Evolutionary conservation across 805 yeast species (phyloP), one percentile per base, ranked within the genome.

Genomic region (Soucietia sequanensis): DNA sequence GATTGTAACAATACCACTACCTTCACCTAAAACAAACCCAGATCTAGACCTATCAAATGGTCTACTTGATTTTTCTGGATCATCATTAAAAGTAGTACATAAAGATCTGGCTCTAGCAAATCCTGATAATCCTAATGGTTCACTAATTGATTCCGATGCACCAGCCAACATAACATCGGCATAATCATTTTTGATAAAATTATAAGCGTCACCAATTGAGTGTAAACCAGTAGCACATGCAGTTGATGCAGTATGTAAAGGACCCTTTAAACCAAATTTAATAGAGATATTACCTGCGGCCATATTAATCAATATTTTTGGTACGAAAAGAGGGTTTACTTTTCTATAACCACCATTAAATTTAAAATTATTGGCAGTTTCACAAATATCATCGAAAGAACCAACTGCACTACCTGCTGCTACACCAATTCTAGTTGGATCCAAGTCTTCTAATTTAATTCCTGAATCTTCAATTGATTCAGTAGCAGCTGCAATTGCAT

Each of bases 141-240:
- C 95, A 6, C 89, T 67, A 9, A 88, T 75, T 3, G 91, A 80
- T 50, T 93, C 99, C 3, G 95, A 68, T 1, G 96, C 95, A n/a
- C 99, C 99, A 6, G 95, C 93, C 7, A 93, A 70, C 80, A 90
- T 85, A 4, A 83, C 86, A 46, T 89, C 82, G 8, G 91, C 87
- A 62, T 84, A 83, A 4, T 86, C 95, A 37, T 80, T 80, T 40
- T 72, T 65, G 39, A 93, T 86, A 48, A 90, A 81, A 49, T 90
- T 76, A 46, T 71, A 76, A 0, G 96, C 97, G 54, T 93, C 99
- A 3, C 98, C 98, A 31, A 93, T 81, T 0, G 96, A 76, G 52
- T 93, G 95, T 19, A 84, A 76, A 0, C 99, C 99, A 0, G 99
- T 89, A 4, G 99, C 95, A 66, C 99, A 93, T 1, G 99, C 99